Evolutionary conservation across 2,329 filamentous ascomycete species (phyloP), one percentile per base, ranked within the genome.

Genomic region (Pestalotiopsis sp.): DNA sequence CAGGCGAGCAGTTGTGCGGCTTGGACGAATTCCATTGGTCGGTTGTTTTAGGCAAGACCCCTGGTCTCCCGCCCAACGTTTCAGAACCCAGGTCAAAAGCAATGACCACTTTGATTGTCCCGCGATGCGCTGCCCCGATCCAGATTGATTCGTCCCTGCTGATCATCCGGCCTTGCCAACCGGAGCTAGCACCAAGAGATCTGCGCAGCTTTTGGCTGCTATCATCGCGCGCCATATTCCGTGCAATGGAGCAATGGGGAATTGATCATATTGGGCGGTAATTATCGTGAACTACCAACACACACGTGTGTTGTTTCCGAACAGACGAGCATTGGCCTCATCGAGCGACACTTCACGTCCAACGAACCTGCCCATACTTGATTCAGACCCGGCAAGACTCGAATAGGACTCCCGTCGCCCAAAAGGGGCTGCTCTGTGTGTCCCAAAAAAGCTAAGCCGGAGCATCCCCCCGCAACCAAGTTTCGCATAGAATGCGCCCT

Each of bases 11-110:
- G 11, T 39, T 64, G 22, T 55, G 48, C 39, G 24, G 26, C 20
- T 39, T 39, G 66, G 66, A 65, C 68, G 66, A 66, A 40, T 64
- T n/a, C 70, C 57, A 75, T 76, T 76, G 74, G 74, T 9, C 60
- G 22, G 14, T 44, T 69, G 69, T 72, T 73, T 70, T 48, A 66
- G 57, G n/a, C 30, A 55, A 67, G 38, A 26, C 26, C 63, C 70
- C 74, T 71, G 73, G 71, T 66, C 58, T 59, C 67, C 69, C 70
- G 39, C 66, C 69, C 66, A 69, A 65, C 69, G 74, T 76, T 76
- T 76, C 74, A 75, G 71, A 44, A 68, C 59, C 38, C 56, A 17
- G n/a, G 35, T 17, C 60, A 26, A 44, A 44, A 40, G 60, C 60
- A 63, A 48, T 26, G 60, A 63, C 60, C 60, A 24, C 24, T 35